These are phyloP conservation scores for Stephanodiscus minutulus DNA, from an alignment of 108 stramenopile genomes.

Conservation along the genomic window DNA sequence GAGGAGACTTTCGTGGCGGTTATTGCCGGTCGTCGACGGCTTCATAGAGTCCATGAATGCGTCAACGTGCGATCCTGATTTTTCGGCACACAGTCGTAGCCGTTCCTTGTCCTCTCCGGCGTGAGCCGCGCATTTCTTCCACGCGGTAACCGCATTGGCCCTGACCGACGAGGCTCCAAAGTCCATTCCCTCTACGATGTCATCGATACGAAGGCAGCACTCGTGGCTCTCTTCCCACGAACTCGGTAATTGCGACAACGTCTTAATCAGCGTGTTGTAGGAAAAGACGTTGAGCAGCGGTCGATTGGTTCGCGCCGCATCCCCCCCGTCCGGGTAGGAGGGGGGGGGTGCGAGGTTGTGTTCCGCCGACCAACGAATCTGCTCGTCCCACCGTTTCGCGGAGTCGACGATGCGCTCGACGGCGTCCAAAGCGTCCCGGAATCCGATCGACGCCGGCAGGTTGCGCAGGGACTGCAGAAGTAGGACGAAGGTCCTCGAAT, in stretches of 20 bases:
- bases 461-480: slow-evolving; percentile 16
- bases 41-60: slow-evolving; percentile 13
- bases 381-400: slow-evolving; percentile 37
- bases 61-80: slow-evolving; percentile 25
- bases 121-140: slow-evolving; percentile 19
- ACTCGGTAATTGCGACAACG: slow-evolving; percentile 18
- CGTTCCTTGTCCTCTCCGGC: slow-evolving; percentile 12
- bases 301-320: not conserved
- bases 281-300: slow-evolving; percentile 28
- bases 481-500: slow-evolving; percentile 37
- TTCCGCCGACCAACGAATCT: slow-evolving; percentile 34
- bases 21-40: not conserved
- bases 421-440: slow-evolving; percentile 21
- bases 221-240: slow-evolving; percentile 35
- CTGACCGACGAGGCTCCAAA: not conserved
- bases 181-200: slow-evolving; percentile 19
- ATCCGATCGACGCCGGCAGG: slow-evolving; percentile 1
- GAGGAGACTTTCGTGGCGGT: not conserved
- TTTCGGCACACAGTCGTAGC: slow-evolving; percentile 22
- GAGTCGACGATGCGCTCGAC: slow-evolving; percentile 25
- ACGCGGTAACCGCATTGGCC: slow-evolving; percentile 25
- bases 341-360: not conserved
- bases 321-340: slow-evolving; percentile 1
- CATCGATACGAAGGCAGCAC: slow-evolving; percentile 40
- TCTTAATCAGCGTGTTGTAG: slow-evolving; percentile 32